These are phyloP conservation scores for Termitomyces heimii DNA, from an alignment of 768 basidiomycete species.

Conservation along the genomic window DNA sequence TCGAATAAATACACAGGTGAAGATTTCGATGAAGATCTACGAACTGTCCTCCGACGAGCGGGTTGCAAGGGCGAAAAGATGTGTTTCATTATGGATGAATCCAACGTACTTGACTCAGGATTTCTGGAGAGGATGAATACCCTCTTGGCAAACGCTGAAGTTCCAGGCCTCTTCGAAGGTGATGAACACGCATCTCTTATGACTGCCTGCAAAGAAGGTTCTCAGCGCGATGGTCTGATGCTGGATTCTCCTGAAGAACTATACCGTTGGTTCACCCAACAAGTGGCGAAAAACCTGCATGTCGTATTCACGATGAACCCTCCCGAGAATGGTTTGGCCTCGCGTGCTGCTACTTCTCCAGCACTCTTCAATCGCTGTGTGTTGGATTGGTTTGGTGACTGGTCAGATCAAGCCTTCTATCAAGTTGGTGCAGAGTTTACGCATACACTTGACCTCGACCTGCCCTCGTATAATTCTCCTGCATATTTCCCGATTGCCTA, in stretches of 20 bases:
- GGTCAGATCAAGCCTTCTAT: slow-evolving; percentile 98
- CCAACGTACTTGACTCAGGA: slow-evolving; percentile 97
- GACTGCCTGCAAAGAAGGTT: slow-evolving; percentile 99
- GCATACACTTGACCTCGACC: slow-evolving; percentile 85
- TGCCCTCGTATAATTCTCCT: slow-evolving; percentile 76
- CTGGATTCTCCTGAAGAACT: slow-evolving; percentile 96
- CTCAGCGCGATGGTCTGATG: slow-evolving; percentile 98
- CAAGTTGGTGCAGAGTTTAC: slow-evolving; percentile 99
- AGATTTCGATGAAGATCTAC: slow-evolving; percentile 97
- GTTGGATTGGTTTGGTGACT: slow-evolving; percentile 99
- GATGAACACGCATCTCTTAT: slow-evolving; percentile 97
- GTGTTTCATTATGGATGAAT: slow-evolving; percentile 99
- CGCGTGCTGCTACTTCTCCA: slow-evolving; percentile 94
- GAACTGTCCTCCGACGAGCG: slow-evolving; percentile 88
- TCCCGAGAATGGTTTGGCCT: slow-evolving; percentile 91
- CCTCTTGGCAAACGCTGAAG: slow-evolving; percentile 97
- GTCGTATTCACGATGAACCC: slow-evolving; percentile 99
- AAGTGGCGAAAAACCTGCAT: slow-evolving; percentile 96
- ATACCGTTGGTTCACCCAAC: slow-evolving; percentile 98
- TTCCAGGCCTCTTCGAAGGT: slow-evolving; percentile 99
- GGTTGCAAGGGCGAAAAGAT: slow-evolving; percentile 99
- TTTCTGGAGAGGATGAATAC: slow-evolving; percentile 99
- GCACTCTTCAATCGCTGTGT: slow-evolving; percentile 99
- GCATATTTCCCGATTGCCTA: slow-evolving; percentile 86
- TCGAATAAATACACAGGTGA: slow-evolving; percentile 99